Evolutionary conservation across 495 filamentous ascomycete genomes (phyloP), one percentile per base, ranked within the genome.

Genomic region (Penicillium crystallinum): DNA sequence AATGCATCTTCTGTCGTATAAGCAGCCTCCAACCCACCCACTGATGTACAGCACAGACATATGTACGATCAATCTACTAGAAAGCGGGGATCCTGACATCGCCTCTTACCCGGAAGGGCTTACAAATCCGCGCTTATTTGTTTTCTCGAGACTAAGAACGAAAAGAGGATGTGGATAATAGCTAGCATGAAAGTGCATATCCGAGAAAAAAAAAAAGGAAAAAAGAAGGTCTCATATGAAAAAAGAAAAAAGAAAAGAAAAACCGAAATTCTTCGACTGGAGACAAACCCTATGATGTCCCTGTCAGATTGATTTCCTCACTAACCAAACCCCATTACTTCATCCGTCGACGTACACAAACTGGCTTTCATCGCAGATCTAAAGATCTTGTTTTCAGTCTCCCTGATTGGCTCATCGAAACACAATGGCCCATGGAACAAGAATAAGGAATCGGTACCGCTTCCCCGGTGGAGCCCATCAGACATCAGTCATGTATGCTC

Each of bases 371-470:
- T 42, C 21, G n/a, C 10, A 15, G 47, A 58, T 51, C 31, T 44
- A 25, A 46, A 18, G 23, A 47, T 15, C 18, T 23, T 1, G 31
- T 37, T 36, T 19, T 3, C 6, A 4, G 2, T 1, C 1, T 7
- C 2, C 18, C 30, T 47, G 31, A 62, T 64, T 64, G 61, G 61
- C 15, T 22, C 29, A 55, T 64, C 61, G 59, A 41, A 14, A 8
- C 18, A 45, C 37, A 8, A 18, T 25, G 50, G 45, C 50, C 48
- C 53, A 53, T 56, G 40, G 22, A 55, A 54, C 46, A 58, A 56
- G 61, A 56, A 54, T 50, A 27, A 54, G 55, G 55, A 59, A 55
- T 36, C 43, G 33, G 27, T 12, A n/a, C 40, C 30, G 29, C 29
- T 62, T 56, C 58, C 58, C 49, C 58, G 25, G 40, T 31, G 10